Percentiles rank a stretch among this genome's conserved stretches.
These are phyloP conservation scores for Clonostachys byssicola DNA, from an alignment of 2,329 filamentous ascomycete species.

Conservation along the genomic window DNA sequence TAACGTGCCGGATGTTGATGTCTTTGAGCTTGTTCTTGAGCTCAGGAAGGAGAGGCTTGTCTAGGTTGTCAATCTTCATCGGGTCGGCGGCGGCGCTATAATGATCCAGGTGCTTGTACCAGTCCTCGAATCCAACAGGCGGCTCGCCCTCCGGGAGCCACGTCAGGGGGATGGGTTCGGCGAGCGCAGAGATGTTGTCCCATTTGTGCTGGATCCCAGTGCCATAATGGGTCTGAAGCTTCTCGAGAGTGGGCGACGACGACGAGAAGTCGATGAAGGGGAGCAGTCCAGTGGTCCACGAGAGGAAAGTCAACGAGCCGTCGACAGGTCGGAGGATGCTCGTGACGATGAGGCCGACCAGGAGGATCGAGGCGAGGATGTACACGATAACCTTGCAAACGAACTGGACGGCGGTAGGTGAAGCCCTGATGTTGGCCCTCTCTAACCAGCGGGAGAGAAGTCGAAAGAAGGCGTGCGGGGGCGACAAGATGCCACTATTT, in stretches of 20 bases:
- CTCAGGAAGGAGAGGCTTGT: constrained; percentile 19
- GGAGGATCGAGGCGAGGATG: too few species aligned
- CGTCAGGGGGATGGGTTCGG: constrained; percentile 7
- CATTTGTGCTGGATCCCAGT: constrained; percentile 13
- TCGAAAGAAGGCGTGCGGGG: too few species aligned
- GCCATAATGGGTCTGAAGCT: constrained; percentile 11
- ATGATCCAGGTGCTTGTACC: constrained; percentile 14
- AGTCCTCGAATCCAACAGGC: constrained; percentile 16
- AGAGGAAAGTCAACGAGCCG: constrained; percentile 23
- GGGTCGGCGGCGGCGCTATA: constrained; percentile 31
- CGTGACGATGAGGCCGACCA: constrained; percentile 1
- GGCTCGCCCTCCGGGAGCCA: constrained; percentile 17
- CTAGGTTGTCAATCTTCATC: constrained; percentile 31
- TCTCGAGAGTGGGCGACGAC: constrained; percentile 15
- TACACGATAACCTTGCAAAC: too few species aligned
- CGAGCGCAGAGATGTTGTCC: constrained; percentile 20
- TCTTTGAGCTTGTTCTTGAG: constrained; percentile 15
- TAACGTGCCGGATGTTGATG: constrained; percentile 33
- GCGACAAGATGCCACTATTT: too few species aligned
- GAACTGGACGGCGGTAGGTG: too few species aligned
- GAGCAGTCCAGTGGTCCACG: constrained; percentile 23
- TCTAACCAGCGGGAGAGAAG: too few species aligned
- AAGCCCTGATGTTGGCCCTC: too few species aligned
- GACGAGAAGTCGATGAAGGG: constrained; percentile 24
- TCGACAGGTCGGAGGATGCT: constrained; percentile 15